phyloP scores from a whole-genome alignment of 257 asterid species.

The Oldenlandia corymbosa region DNA sequence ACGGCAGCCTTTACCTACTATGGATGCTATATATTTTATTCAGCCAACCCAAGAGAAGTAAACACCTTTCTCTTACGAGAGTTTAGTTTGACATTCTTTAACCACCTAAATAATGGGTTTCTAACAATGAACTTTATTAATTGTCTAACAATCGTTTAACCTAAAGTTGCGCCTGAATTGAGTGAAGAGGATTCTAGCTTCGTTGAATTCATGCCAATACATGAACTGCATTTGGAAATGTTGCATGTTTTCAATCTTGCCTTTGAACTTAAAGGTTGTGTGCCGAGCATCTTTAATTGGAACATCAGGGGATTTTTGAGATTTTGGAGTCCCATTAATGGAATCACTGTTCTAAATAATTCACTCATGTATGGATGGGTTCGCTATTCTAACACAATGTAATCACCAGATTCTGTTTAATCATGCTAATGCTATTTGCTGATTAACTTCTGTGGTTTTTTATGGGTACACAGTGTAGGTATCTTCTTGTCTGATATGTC shows the following conservation, averaged over 20 bases:
- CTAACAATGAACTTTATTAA: too few relatives aligned
- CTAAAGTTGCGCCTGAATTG: not conserved
- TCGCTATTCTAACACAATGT: not conserved
- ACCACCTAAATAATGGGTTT: slow-evolving; percentile 2
- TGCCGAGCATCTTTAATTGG: not conserved
- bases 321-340: not conserved
- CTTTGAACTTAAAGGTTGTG: not conserved
- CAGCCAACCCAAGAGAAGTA: slow-evolving; percentile 98
- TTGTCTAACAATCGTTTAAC: not conserved
- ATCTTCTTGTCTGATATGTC: slow-evolving; percentile 93
- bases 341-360: not conserved
- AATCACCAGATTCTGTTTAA: not conserved
- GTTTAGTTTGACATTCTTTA: not conserved
- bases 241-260: not conserved
- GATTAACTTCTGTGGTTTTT: not conserved
- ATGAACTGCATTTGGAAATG: not conserved
- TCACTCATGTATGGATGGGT: too few relatives aligned
- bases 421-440: not conserved
- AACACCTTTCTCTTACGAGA: not conserved
- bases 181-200: slow-evolving; percentile 1
- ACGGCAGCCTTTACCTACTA: slow-evolving; percentile 89
- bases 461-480: slow-evolving; percentile 63
- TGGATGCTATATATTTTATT: slow-evolving; percentile 96
- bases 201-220: slow-evolving; percentile 1
- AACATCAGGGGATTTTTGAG: not conserved